Percentiles rank a stretch among this genome's conserved stretches.
Evolutionary conservation across 2,329 filamentous ascomycete species (phyloP).

Genomic region (Fusarium paranaense): DNA sequence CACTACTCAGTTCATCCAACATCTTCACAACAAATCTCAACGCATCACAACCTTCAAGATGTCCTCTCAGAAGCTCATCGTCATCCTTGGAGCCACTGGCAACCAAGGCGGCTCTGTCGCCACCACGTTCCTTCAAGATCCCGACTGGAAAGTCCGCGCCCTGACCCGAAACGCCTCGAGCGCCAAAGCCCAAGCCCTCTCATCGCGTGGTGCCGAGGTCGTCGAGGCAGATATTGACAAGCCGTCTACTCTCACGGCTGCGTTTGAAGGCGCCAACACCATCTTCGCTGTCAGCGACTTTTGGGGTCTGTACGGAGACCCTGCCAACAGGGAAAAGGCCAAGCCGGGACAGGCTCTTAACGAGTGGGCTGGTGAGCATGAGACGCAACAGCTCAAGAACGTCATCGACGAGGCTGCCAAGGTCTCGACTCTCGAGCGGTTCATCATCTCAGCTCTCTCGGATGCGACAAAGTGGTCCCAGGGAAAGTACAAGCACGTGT

Average conservation of each 20-base stretch:
- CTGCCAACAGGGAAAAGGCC: slow-evolving; percentile 13
- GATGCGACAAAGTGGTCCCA: slow-evolving; percentile 51
- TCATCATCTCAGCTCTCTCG: slow-evolving; percentile 53
- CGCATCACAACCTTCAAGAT: background rate
- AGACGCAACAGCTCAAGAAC: slow-evolving; percentile 51
- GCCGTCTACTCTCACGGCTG: background rate
- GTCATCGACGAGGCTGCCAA: slow-evolving; percentile 51
- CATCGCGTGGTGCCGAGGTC: slow-evolving; percentile 15
- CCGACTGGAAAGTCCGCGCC: slow-evolving; percentile 25
- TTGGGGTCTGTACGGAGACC: slow-evolving; percentile 32
- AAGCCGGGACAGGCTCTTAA: slow-evolving; percentile 28
- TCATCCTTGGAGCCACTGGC: slow-evolving; percentile 31
- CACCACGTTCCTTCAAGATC: slow-evolving; percentile 10
- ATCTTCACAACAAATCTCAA: background rate
- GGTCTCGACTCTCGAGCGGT: slow-evolving; percentile 48
- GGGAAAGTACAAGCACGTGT: slow-evolving; percentile 55
- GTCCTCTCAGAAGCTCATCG: slow-evolving; percentile 25
- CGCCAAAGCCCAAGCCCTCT: slow-evolving; percentile 15
- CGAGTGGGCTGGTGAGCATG: slow-evolving; percentile 42
- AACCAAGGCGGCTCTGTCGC: slow-evolving; percentile 35
- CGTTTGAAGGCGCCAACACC: slow-evolving; percentile 14
- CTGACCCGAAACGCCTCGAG: slow-evolving; percentile 23
- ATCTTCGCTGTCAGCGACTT: slow-evolving; percentile 48
- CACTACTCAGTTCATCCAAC: background rate
- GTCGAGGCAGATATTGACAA: slow-evolving; percentile 12